Conservation (phyloP, 2,329 filamentous ascomycete species). For the Ophiostoma ulmi region DNA sequence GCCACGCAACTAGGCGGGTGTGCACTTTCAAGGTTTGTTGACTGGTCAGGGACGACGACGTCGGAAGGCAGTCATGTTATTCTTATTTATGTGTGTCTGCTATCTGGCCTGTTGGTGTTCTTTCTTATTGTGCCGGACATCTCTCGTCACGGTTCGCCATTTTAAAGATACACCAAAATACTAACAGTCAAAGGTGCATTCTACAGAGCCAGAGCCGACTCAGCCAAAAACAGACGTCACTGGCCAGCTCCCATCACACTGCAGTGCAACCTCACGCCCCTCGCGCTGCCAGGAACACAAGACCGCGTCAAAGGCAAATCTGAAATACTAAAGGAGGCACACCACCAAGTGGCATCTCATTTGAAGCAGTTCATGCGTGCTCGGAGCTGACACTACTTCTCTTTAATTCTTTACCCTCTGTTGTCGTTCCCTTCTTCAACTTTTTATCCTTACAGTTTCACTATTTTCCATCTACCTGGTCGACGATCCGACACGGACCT, state of each 20-base stretch:
- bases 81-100: neutral
- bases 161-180: neutral
- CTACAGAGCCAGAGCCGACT: neutral
- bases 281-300: neutral
- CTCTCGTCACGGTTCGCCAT: neutral
- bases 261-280: conserved; percentile 1
- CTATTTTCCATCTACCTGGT: neutral
- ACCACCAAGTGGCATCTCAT: neutral
- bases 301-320: neutral
- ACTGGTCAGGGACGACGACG: neutral
- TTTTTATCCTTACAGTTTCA: neutral
- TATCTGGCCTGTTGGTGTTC: neutral
- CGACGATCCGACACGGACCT: conserved; percentile 20
- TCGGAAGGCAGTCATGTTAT: neutral
- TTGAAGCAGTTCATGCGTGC: conserved; percentile 1
- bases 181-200: neutral
- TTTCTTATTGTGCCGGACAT: neutral
- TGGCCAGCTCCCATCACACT: neutral
- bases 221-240: neutral
- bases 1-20: neutral
- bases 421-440: neutral
- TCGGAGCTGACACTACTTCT: neutral
- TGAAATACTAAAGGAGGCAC: neutral
- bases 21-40: neutral
- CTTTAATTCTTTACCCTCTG: neutral